Percentiles rank a stretch among this genome's conserved stretches.
phyloP scores from a whole-genome alignment of 2,329 filamentous ascomycete species.

The Grosmannia serpens region DNA sequence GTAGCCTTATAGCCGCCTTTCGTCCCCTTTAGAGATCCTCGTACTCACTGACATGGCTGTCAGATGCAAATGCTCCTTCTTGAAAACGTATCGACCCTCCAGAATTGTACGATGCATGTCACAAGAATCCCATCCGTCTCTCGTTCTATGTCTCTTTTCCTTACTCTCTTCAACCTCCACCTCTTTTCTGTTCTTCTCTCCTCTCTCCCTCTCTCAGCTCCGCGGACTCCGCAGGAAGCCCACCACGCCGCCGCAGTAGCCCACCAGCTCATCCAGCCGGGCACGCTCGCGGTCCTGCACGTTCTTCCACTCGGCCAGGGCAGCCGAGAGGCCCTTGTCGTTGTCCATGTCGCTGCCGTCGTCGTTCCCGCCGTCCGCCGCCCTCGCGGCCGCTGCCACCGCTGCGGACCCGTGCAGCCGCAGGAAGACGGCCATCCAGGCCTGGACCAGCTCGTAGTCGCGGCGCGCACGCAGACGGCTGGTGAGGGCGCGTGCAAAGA shows the following conservation, averaged over 20 bases:
- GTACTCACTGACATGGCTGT: too few relatives aligned
- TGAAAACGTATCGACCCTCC: too few relatives aligned
- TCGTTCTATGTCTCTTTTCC: not conserved
- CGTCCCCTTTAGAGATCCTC: too few relatives aligned
- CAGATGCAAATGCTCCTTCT: too few relatives aligned
- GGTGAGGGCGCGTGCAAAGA: slow-evolving; percentile 75
- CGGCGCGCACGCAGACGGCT: slow-evolving; percentile 52
- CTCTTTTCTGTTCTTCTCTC: not conserved
- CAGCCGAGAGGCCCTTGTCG: slow-evolving; percentile 15
- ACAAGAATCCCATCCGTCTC: not conserved
- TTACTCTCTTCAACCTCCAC: not conserved
- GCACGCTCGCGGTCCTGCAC: slow-evolving; percentile 61
- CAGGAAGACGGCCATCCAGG: slow-evolving; percentile 95
- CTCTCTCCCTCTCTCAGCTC: slow-evolving; percentile 23
- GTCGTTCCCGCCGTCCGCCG: slow-evolving; percentile 16
- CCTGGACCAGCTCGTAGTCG: slow-evolving; percentile 90
- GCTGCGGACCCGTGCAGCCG: slow-evolving; percentile 47
- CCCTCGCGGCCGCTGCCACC: not conserved
- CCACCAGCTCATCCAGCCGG: slow-evolving; percentile 64
- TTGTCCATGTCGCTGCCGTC: slow-evolving; percentile 31
- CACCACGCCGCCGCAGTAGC: slow-evolving; percentile 79
- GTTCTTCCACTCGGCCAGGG: slow-evolving; percentile 57
- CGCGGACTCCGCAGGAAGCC: slow-evolving; percentile 61
- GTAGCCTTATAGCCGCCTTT: too few relatives aligned
- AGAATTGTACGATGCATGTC: too few relatives aligned